Conservation (phyloP, 306 rosid genomes). For the Carpinus viminea region DNA sequence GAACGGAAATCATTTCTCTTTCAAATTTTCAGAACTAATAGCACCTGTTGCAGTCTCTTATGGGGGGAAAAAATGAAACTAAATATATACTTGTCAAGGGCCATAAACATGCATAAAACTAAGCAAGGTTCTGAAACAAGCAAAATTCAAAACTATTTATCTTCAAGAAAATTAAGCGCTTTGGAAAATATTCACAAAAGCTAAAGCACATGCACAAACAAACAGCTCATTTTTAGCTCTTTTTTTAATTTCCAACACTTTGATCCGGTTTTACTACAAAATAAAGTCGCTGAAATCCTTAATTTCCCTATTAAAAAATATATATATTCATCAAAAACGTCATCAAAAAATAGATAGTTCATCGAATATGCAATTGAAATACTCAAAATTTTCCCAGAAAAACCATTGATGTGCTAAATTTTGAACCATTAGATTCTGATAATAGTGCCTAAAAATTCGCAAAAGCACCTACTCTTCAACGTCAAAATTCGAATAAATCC, state of each 20-base stretch:
- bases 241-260: background rate
- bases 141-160: background rate
- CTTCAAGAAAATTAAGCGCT: background rate
- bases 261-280: background rate
- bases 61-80: background rate
- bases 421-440: background rate
- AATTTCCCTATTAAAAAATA: background rate
- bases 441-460: background rate
- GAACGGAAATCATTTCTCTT: slow-evolving; percentile 14
- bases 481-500: background rate
- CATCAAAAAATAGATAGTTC: background rate
- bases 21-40: background rate
- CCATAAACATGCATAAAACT: background rate
- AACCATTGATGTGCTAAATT: background rate
- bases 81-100: background rate
- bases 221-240: background rate
- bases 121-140: background rate
- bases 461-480: background rate
- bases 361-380: background rate
- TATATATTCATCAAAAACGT: no score
- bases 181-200: background rate
- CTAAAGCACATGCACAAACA: background rate
- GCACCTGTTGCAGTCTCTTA: background rate
- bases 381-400: background rate
- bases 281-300: background rate